Evolutionary conservation across 1,284 basidiomycete genomes (phyloP).

Genomic region (Hypsizygus ulmarius): DNA sequence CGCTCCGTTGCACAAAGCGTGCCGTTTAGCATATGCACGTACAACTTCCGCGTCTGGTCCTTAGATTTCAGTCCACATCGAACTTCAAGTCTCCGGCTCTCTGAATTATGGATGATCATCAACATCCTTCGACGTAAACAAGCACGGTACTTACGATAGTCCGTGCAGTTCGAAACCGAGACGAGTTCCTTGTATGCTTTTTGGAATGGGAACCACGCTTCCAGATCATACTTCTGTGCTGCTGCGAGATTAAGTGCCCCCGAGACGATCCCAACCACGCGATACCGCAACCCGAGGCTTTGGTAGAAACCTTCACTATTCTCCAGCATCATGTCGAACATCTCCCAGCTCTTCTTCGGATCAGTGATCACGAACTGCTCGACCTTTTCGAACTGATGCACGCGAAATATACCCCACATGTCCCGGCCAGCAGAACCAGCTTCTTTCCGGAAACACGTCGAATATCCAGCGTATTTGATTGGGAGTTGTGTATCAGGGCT

Average conservation of each 20-base stretch:
- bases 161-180: slow-evolving; percentile 91
- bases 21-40: slow-evolving; percentile 97
- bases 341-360: slow-evolving; percentile 91
- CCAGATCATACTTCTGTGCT: slow-evolving; percentile 95
- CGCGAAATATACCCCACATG: slow-evolving; percentile 99
- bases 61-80: slow-evolving; percentile 87
- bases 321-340: slow-evolving; percentile 89
- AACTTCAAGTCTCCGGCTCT: slow-evolving; percentile 87
- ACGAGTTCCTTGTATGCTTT: slow-evolving; percentile 94
- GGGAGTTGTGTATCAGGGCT: slow-evolving; percentile 89
- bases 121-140: slow-evolving; percentile 3
- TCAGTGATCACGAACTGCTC: slow-evolving; percentile 97
- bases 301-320: slow-evolving; percentile 96
- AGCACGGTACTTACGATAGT: slow-evolving; percentile 73
- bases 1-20: slow-evolving; percentile 97
- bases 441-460: slow-evolving; percentile 99
- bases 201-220: slow-evolving; percentile 99
- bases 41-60: slow-evolving; percentile 84
- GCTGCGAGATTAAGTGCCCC: slow-evolving; percentile 97
- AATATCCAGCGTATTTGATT: slow-evolving; percentile 80
- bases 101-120: slow-evolving; percentile 39
- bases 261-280: slow-evolving; percentile 94
- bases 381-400: slow-evolving; percentile 99
- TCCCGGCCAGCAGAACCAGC: slow-evolving; percentile 96
- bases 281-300: slow-evolving; percentile 88